Evolutionary conservation across 208 protist species (phyloP).

Genomic region (Acanthamoeba royreba): DNA sequence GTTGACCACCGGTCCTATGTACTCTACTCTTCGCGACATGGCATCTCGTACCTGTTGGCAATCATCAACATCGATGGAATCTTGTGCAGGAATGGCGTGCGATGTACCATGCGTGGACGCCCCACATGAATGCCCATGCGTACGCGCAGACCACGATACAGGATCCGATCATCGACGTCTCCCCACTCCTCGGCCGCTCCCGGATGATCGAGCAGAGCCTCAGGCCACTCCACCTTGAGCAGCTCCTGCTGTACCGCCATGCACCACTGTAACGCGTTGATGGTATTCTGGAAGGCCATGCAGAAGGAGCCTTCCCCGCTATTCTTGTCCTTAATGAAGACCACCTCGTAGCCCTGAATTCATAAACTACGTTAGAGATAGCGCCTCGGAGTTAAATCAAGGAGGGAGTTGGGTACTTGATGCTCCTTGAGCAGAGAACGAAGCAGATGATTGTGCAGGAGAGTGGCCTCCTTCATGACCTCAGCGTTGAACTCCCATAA

Average conservation of each 20-base stretch:
- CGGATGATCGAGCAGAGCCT: slow-evolving; percentile 30
- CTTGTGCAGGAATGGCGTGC: no score
- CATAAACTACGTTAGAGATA: not conserved
- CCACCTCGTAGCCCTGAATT: slow-evolving; percentile 10
- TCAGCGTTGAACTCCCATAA: not conserved
- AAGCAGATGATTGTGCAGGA: not conserved
- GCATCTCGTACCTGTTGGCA: slow-evolving; percentile 22
- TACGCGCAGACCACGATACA: slow-evolving; percentile 58
- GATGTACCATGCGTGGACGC: not conserved
- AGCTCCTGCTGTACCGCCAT: slow-evolving; percentile 51
- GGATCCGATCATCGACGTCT: not conserved
- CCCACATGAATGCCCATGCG: slow-evolving; percentile 60
- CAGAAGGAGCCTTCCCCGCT: slow-evolving; percentile 39
- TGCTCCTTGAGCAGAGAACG: not conserved
- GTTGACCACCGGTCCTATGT: slow-evolving; percentile 66
- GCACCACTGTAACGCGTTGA: slow-evolving; percentile 19
- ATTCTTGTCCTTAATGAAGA: not conserved
- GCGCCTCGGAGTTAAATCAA: not conserved
- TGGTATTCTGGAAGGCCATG: slow-evolving; percentile 26
- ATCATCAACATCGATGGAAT: not conserved
- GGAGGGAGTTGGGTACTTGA: not conserved
- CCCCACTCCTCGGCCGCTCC: not conserved
- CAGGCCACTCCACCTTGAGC: slow-evolving; percentile 49
- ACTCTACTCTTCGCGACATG: slow-evolving; percentile 52
- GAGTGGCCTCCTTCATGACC: slow-evolving; percentile 15